Conservation (phyloP, 78 protist species). For the Dictyostelium brefeldianum region DNA sequence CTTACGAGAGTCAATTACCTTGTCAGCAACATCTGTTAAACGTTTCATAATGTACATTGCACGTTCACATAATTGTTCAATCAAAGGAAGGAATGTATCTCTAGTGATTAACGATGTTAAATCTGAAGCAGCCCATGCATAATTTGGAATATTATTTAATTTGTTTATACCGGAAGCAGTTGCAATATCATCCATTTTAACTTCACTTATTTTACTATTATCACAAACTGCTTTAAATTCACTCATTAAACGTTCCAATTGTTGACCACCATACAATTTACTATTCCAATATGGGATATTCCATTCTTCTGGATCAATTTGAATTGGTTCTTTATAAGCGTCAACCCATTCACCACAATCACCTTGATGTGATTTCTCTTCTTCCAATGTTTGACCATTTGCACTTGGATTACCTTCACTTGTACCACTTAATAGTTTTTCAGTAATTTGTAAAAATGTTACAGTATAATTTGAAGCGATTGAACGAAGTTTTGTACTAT, state of each 20-base stretch:
- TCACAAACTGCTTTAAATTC: conserved; percentile 90
- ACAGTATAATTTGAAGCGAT: conserved; percentile 82
- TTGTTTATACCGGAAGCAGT: conserved; percentile 88
- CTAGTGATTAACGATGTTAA: conserved; percentile 72
- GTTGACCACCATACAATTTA: conserved; percentile 90
- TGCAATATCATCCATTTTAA: conserved; percentile 84
- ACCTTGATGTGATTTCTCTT: conserved; percentile 80
- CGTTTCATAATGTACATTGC: conserved; percentile 85
- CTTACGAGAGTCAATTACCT: conserved; percentile 71
- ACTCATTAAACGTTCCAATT: conserved; percentile 85
- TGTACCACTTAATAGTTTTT: conserved; percentile 82
- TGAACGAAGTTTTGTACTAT: conserved; percentile 53
- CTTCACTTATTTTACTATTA: conserved; percentile 77
- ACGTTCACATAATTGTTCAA: conserved; percentile 83
- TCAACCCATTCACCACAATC: conserved; percentile 89
- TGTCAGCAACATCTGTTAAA: conserved; percentile 73
- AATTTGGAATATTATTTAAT: conserved; percentile 86
- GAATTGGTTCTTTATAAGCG: conserved; percentile 59
- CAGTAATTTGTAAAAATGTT: conserved; percentile 78
- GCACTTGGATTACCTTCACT: conserved; percentile 87
- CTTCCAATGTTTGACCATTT: conserved; percentile 87
- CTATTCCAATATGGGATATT: conserved; percentile 83
- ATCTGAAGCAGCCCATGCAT: conserved; percentile 88
- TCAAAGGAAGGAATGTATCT: conserved; percentile 83
- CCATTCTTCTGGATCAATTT: conserved; percentile 81